phyloP scores from a whole-genome alignment of 352 stramenopile genomes.

The Pythium biforme region DNA sequence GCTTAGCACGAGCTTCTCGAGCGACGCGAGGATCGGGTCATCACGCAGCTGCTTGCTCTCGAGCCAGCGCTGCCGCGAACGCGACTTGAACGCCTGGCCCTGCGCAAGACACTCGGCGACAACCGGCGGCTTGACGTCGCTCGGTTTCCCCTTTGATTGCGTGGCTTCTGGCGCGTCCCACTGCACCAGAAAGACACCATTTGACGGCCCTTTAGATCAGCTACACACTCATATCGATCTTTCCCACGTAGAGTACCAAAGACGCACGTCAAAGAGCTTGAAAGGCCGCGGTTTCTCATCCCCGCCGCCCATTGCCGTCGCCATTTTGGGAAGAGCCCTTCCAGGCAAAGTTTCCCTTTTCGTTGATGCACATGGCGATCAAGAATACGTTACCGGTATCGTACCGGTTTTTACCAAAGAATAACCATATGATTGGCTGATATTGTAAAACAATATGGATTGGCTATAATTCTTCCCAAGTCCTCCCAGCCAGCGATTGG shows the following conservation, averaged over 20 bases:
- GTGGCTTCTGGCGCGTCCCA: conserved; percentile 14
- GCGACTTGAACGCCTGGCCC: conserved; percentile 43
- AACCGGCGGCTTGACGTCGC: not conserved
- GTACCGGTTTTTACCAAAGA: not conserved
- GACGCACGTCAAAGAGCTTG: conserved; percentile 30
- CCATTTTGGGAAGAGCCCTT: conserved; percentile 12
- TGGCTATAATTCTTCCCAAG: conserved; percentile 19
- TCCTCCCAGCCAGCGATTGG: conserved; percentile 33
- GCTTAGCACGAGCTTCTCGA: conserved; percentile 36
- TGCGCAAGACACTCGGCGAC: conserved; percentile 37
- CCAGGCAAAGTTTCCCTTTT: conserved; percentile 18
- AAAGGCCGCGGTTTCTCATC: conserved; percentile 20
- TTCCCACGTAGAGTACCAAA: not conserved
- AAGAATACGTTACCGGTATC: conserved; percentile 6
- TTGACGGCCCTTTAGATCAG: conserved; percentile 7
- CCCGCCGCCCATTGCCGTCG: conserved; percentile 10
- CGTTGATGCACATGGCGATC: conserved; percentile 17
- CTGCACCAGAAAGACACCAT: conserved; percentile 11
- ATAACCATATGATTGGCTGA: conserved; percentile 20
- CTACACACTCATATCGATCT: not conserved
- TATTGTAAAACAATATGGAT: conserved; percentile 6
- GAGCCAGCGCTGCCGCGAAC: conserved; percentile 45
- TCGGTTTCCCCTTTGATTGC: not conserved
- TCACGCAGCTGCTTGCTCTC: conserved; percentile 41
- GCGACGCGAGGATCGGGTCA: conserved; percentile 40